phyloP scores from a whole-genome alignment of 192 early-diverging fungal genomes.

The Coemansia sp. region DNA sequence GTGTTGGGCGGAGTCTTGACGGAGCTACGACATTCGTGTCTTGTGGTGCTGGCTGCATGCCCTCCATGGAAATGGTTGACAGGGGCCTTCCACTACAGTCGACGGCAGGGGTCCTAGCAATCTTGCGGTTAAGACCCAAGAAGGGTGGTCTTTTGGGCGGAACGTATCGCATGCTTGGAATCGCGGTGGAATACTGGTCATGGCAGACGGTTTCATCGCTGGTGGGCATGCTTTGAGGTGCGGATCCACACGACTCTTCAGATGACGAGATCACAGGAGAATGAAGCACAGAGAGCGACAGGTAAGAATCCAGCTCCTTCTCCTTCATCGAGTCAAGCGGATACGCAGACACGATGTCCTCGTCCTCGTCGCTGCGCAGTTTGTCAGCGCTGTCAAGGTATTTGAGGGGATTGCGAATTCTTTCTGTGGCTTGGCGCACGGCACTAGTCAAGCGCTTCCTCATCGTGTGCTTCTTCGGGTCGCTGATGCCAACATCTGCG shows the following conservation, averaged over 20 bases:
- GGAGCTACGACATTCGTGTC: background rate
- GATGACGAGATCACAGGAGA: conserved; percentile 25
- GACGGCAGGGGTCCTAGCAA: background rate
- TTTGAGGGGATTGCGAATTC: conserved; percentile 15
- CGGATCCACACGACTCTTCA: conserved; percentile 7
- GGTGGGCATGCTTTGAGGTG: conserved; percentile 4
- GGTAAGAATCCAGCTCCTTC: conserved; percentile 31
- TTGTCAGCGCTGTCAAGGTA: background rate
- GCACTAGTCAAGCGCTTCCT: conserved; percentile 23
- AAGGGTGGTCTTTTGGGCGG: conserved; percentile 42
- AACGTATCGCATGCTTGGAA: conserved; percentile 12
- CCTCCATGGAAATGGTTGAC: background rate
- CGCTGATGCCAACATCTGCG: background rate
- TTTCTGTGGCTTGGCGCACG: conserved; percentile 36
- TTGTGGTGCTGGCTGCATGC: background rate
- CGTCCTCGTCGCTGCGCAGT: conserved; percentile 13
- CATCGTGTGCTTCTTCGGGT: conserved; percentile 14
- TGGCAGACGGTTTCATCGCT: conserved; percentile 11
- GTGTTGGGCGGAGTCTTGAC: conserved; percentile 33
- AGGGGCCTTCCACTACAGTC: background rate
- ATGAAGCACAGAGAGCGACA: conserved; percentile 39
- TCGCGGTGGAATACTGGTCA: background rate
- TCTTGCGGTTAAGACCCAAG: conserved; percentile 38
- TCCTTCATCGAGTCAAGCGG: conserved; percentile 36
- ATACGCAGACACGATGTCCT: conserved; percentile 44